Evolutionary conservation across 495 filamentous ascomycete species (phyloP).

Genomic region (Xylaria intraflava): DNA sequence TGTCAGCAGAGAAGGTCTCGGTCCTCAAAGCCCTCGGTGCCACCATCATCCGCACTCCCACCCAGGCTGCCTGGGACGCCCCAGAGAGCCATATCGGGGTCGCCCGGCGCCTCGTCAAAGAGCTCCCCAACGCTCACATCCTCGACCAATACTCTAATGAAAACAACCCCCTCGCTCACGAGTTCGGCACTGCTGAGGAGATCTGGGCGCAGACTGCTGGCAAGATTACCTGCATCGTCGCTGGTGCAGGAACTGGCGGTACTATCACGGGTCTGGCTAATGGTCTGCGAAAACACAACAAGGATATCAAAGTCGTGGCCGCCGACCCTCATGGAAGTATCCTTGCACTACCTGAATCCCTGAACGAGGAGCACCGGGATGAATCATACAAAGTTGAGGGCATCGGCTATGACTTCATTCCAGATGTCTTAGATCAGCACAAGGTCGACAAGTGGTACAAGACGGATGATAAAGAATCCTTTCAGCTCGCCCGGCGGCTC

Average conservation of each 20-base stretch:
- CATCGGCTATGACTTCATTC: constrained; percentile 97
- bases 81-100: constrained; percentile 98
- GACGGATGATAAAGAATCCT: constrained; percentile 88
- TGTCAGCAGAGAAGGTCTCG: constrained; percentile 96
- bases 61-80: constrained; percentile 86
- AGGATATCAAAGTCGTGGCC: constrained; percentile 74
- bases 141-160: constrained; percentile 91
- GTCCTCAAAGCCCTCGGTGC: constrained; percentile 89
- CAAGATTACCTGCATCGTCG: constrained; percentile 79
- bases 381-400: constrained; percentile 96
- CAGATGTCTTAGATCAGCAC: constrained; percentile 78
- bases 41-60: constrained; percentile 95
- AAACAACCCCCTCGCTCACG: constrained; percentile 91
- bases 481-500: constrained; percentile 77
- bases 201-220: constrained; percentile 88
- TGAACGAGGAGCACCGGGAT: constrained; percentile 75
- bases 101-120: constrained; percentile 80
- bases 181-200: constrained; percentile 91
- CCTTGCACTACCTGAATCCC: constrained; percentile 65
- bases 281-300: constrained; percentile 81
- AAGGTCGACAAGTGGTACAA: constrained; percentile 96
- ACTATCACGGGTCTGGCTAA: constrained; percentile 87
- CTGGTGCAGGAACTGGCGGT: constrained; percentile 90
- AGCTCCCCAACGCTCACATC: constrained; percentile 94
- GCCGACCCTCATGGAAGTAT: constrained; percentile 89